Base-by-base conservation (phyloP, 139 green algal species). In the Chlorella sp. region DNA sequence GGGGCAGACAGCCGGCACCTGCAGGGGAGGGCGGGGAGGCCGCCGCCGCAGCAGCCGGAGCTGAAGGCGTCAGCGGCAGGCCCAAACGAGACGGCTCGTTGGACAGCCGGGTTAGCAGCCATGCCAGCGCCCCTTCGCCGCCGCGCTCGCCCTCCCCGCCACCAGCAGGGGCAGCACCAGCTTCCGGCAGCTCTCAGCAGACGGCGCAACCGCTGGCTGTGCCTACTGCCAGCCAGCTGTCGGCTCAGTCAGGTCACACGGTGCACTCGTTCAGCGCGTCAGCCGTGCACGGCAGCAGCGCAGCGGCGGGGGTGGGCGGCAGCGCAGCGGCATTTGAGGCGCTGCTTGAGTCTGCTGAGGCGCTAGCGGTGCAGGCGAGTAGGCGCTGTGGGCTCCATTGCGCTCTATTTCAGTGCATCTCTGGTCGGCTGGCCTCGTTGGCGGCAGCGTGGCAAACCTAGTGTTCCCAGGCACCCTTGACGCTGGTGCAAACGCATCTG, bases 281-380 rank as follows among this genome's bases (percentile, higher is more conserved):
- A 14, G 60, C 28, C 17, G 32, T 9, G 30, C 51, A 60, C 34
- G 46, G 24, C 70, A 51, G 60, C 70, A 74, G 72, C 48, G 44
- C 62, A 3, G 43, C 73, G 1, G 34, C 58, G 9, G 56, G 38
- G 6, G 82, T 51, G 0, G 72, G 76, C 58, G 46, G 76, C 68
- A 70, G 54, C 17, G 74, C 81, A 28, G 81, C 69, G 28, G 75
- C 81, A 0, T 34, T 88, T 26, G 69, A 84, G 34, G 60, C 16
- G 30, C 60, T 83, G 36, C 46, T 81, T 36, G 32, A 36, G 19
- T 82, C 72, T 1, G 62, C 80, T 11, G 73, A 85, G 51, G 34
- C 78, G 9, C 40, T 86, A 48, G 85, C 30, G 40, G 46, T 79
- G 70, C 81, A 81, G 84, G 38, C 60, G 28, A 60, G 51, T 60